A percentile compares a stretch with the other conserved stretches of the same genome.
Evolutionary conservation across 1,284 basidiomycete genomes (phyloP).

Genomic region (Mycena citricolor): DNA sequence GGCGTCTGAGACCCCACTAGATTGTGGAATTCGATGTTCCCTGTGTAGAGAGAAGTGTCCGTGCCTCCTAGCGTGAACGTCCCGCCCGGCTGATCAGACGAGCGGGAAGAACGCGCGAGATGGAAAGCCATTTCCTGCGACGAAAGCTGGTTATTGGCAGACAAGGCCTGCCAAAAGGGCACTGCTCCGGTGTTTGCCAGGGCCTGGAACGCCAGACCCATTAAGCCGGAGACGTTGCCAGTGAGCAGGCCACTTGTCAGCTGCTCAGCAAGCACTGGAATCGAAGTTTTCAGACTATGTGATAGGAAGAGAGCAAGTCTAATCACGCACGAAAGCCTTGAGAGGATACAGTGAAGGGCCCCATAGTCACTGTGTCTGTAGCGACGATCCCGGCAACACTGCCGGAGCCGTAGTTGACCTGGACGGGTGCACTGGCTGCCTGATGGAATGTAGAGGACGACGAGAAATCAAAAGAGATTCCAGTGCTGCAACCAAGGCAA

Average conservation of each 20-base stretch:
- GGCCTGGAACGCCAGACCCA: conserved; percentile 69
- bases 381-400: conserved; percentile 42
- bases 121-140: conserved; percentile 62
- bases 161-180: conserved; percentile 73
- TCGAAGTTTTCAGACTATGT: not conserved
- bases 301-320: not conserved
- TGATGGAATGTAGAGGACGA: conserved; percentile 40
- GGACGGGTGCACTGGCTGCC: conserved; percentile 26
- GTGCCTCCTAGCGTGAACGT: conserved; percentile 75
- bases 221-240: conserved; percentile 59
- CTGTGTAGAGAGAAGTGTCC: conserved; percentile 63
- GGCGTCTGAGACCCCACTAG: conserved; percentile 33
- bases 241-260: conserved; percentile 33
- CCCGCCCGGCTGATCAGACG: conserved; percentile 53
- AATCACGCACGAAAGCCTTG: conserved; percentile 52
- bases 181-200: conserved; percentile 54
- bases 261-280: conserved; percentile 7
- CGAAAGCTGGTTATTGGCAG: conserved; percentile 45
- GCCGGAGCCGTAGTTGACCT: conserved; percentile 54
- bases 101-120: conserved; percentile 41
- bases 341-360: conserved; percentile 43
- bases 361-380: conserved; percentile 52
- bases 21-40: conserved; percentile 61
- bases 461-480: conserved; percentile 46
- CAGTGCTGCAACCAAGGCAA: conserved; percentile 42